Evolutionary conservation across 2,329 filamentous ascomycete species (phyloP).

Genomic region (Lasiodiplodia hormozganensis): DNA sequence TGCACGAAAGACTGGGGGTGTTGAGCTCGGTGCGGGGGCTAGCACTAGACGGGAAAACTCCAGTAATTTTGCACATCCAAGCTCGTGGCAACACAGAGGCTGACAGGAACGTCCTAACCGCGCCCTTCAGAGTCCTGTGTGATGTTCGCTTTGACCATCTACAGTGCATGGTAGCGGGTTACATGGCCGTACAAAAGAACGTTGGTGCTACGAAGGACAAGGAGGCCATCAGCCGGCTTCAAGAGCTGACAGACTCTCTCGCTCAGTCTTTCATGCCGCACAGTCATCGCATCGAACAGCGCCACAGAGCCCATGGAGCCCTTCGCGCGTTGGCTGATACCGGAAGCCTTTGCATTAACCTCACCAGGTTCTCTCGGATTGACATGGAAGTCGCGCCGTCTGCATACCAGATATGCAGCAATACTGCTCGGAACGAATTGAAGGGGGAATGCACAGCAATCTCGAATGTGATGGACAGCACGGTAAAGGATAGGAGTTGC

Average conservation of each 20-base stretch:
- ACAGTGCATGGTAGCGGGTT: background rate
- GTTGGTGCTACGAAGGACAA: background rate
- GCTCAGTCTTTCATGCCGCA: background rate
- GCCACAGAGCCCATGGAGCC: background rate
- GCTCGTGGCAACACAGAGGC: background rate
- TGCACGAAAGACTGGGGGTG: background rate
- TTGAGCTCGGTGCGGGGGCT: background rate
- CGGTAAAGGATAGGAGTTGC: background rate
- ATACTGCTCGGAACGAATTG: background rate
- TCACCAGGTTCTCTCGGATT: background rate
- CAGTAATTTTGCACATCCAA: background rate
- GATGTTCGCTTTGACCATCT: background rate
- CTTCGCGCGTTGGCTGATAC: background rate
- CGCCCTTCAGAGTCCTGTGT: background rate
- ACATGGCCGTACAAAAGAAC: background rate
- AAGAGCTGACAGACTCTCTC: too few species aligned
- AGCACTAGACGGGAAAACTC: background rate
- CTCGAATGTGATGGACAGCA: background rate
- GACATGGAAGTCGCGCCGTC: background rate
- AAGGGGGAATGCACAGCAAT: background rate
- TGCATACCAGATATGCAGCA: background rate
- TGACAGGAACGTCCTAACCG: background rate
- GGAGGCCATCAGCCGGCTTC: background rate
- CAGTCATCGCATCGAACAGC: background rate
- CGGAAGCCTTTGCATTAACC: background rate